Conservation (phyloP, 2,329 filamentous ascomycete genomes). For the Colletotrichum sp. region DNA sequence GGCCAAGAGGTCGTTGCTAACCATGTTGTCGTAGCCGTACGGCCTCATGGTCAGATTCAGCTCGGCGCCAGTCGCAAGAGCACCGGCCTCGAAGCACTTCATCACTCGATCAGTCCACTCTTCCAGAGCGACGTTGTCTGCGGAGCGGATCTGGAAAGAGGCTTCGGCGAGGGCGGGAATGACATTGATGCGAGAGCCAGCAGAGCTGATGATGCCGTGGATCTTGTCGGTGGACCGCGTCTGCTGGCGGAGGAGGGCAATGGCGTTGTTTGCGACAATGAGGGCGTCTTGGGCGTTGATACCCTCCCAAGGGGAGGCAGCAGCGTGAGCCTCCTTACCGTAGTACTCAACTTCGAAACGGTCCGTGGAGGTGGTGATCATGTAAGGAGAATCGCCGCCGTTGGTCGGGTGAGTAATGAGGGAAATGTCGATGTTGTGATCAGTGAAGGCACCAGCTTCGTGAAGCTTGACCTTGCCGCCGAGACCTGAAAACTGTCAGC, state of each 20-base stretch:
- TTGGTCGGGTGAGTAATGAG: constrained; percentile 32
- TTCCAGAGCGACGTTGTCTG: constrained; percentile 34
- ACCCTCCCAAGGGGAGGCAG: constrained; percentile 53
- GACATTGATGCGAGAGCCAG: constrained; percentile 44
- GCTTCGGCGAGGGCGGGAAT: constrained; percentile 59
- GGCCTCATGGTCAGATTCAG: constrained; percentile 39
- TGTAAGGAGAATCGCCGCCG: constrained; percentile 6
- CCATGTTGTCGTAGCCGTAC: constrained; percentile 35
- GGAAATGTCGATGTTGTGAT: constrained; percentile 33
- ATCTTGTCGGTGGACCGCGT: constrained; percentile 51
- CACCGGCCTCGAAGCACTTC: constrained; percentile 31
- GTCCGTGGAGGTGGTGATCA: constrained; percentile 17
- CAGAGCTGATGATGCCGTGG: constrained; percentile 51
- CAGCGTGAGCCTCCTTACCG: constrained; percentile 51
- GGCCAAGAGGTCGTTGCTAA: constrained; percentile 32
- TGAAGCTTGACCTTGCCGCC: constrained; percentile 53
- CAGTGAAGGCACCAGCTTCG: constrained; percentile 42
- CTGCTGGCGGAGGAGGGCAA: constrained; percentile 55
- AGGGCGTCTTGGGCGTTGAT: constrained; percentile 56
- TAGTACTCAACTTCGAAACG: constrained; percentile 41
- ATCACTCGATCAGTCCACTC: constrained; percentile 25
- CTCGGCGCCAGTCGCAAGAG: constrained; percentile 34
- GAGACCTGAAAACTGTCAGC: constrained; percentile 33
- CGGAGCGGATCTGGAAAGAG: constrained; percentile 62
- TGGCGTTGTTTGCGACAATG: constrained; percentile 42